phyloP scores from a whole-genome alignment of 345 rosid species.

The Acer campestre region DNA sequence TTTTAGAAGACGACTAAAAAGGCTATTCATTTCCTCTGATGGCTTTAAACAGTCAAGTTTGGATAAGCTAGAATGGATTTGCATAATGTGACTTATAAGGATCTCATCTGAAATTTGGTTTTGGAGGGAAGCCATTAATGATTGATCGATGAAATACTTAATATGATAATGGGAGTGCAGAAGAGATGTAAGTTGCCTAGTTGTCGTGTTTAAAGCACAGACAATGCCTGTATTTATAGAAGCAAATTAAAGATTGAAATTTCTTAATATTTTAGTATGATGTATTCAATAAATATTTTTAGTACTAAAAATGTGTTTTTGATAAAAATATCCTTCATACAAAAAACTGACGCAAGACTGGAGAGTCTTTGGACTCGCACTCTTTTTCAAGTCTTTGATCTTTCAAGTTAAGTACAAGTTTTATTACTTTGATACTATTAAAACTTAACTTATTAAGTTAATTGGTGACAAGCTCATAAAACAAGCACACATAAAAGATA shows the following conservation, averaged over 20 bases:
- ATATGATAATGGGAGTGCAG: not conserved
- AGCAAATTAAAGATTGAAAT: not conserved
- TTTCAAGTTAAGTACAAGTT: too few relatives aligned
- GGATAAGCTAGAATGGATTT: conserved; percentile 30
- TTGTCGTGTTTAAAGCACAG: not conserved
- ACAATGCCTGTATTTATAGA: not conserved
- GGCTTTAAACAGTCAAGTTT: conserved; percentile 33
- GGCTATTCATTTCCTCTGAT: conserved; percentile 31
- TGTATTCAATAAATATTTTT: too few relatives aligned
- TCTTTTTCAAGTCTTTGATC: too few relatives aligned
- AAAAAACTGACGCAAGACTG: too few relatives aligned
- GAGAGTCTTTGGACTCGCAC: too few relatives aligned
- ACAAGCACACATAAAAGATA: too few relatives aligned
- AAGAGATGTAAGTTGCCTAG: not conserved
- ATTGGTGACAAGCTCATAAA: too few relatives aligned
- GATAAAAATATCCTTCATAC: too few relatives aligned
- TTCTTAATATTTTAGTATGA: too few relatives aligned
- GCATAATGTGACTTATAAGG: conserved; percentile 27
- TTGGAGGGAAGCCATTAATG: conserved; percentile 34
- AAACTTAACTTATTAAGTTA: too few relatives aligned
- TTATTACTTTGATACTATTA: too few relatives aligned
- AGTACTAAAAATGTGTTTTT: too few relatives aligned
- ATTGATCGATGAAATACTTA: not conserved
- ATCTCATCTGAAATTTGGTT: conserved; percentile 22
- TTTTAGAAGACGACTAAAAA: conserved; percentile 28